Evolutionary conservation across 768 basidiomycete species (phyloP).

Genomic region (Postia placenta): DNA sequence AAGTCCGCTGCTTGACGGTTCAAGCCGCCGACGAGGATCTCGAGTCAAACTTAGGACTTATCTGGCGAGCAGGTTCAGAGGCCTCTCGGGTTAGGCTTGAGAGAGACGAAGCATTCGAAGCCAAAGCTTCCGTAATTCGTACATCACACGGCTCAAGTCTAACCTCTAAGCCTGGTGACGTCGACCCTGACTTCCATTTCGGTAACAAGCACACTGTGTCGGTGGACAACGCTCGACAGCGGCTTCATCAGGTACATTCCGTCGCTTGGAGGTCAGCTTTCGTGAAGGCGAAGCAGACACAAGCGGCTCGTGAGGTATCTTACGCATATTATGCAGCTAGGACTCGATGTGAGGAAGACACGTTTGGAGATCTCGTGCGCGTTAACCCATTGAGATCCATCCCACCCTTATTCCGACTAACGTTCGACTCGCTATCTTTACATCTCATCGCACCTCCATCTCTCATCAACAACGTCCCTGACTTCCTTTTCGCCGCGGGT

Average conservation of each 20-base stretch:
- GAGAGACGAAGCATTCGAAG: conserved; percentile 74
- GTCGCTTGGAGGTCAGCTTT: conserved; percentile 52
- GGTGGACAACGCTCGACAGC: conserved; percentile 62
- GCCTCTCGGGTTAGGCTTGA: conserved; percentile 67
- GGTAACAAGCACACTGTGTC: conserved; percentile 58
- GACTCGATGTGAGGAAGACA: conserved; percentile 5
- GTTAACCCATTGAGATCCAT: conserved; percentile 27
- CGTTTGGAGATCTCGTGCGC: conserved; percentile 37
- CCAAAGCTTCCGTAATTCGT: conserved; percentile 67
- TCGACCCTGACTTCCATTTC: conserved; percentile 56
- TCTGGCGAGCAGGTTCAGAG: conserved; percentile 65
- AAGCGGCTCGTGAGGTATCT: conserved; percentile 17
- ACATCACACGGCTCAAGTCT: conserved; percentile 28
- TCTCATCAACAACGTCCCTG: conserved; percentile 44
- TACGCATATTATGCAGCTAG: conserved; percentile 3
- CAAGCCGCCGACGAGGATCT: conserved; percentile 85
- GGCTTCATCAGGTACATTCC: conserved; percentile 65
- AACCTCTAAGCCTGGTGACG: conserved; percentile 16
- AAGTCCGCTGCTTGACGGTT: conserved; percentile 54
- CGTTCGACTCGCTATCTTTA: conserved; percentile 54
- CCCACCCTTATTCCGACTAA: conserved; percentile 68
- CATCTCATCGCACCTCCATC: conserved; percentile 53
- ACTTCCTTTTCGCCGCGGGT: conserved; percentile 65
- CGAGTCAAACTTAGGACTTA: conserved; percentile 69
- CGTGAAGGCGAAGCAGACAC: conserved; percentile 40